Percentiles rank a stretch among this genome's conserved stretches.
phyloP scores from a whole-genome alignment of 208 protist species.

The Crithidia mellificae region DNA sequence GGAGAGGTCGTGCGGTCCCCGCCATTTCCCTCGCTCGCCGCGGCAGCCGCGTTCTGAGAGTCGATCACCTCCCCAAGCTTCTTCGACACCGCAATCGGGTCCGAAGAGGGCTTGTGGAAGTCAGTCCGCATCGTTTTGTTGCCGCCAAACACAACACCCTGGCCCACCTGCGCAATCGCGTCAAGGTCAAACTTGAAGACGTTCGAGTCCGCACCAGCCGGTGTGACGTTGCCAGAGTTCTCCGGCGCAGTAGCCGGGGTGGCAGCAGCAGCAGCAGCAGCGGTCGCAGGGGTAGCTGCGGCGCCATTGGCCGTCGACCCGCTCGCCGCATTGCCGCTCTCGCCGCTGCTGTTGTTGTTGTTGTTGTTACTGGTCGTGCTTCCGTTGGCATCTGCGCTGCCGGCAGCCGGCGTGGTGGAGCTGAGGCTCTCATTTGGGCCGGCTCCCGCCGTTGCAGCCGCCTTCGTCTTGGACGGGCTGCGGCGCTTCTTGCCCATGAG shows the following conservation, averaged over 20 bases:
- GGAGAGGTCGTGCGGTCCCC: background rate
- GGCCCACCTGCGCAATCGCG: conserved; percentile 78
- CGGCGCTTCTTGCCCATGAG: conserved; percentile 48
- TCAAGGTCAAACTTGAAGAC: conserved; percentile 87
- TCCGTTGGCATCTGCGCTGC: background rate
- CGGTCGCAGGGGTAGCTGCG: background rate
- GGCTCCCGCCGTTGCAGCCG: background rate
- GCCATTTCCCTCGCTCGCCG: background rate
- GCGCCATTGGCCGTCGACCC: background rate
- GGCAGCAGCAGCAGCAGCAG: conserved; percentile 4
- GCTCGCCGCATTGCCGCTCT: conserved; percentile 3
- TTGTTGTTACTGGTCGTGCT: conserved; percentile 5
- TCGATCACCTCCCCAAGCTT: conserved; percentile 48
- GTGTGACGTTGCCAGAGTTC: conserved; percentile 35
- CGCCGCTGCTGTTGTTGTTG: conserved; percentile 16
- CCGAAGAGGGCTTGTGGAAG: conserved; percentile 50
- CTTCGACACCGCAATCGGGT: conserved; percentile 37
- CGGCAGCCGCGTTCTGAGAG: conserved; percentile 23
- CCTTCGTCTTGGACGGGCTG: conserved; percentile 33
- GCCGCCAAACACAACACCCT: conserved; percentile 80
- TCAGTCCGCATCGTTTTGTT: conserved; percentile 71
- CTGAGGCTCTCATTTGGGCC: conserved; percentile 6
- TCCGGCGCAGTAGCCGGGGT: conserved; percentile 14
- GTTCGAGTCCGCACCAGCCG: conserved; percentile 55
- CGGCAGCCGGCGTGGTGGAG: conserved; percentile 12